phyloP scores from a whole-genome alignment of 148 eudicot genomes.

The Nyssa sinensis region DNA sequence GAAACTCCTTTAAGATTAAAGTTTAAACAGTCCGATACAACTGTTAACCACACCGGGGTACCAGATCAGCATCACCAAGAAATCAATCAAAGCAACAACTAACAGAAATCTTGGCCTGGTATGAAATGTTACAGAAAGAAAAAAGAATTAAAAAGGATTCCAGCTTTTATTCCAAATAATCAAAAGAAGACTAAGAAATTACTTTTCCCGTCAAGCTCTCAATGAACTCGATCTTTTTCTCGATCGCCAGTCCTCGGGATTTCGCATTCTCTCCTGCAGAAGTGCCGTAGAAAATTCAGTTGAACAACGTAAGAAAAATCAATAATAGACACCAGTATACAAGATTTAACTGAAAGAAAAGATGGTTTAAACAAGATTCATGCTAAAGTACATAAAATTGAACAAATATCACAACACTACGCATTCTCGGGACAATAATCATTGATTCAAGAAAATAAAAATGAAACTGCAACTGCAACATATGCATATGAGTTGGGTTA shows the following conservation, averaged over 20 bases:
- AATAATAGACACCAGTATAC: neutral
- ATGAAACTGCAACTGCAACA: neutral
- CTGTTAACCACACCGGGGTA: neutral
- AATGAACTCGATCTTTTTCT: slow-evolving; percentile 83
- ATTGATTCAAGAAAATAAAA: neutral
- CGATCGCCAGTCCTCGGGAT: slow-evolving; percentile 64
- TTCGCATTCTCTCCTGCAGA: slow-evolving; percentile 53
- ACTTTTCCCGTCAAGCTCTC: slow-evolving; percentile 75
- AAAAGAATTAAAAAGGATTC: neutral
- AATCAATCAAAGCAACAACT: neutral
- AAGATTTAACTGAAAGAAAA: neutral
- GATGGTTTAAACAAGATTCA: neutral
- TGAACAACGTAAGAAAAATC: neutral
- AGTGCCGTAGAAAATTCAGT: slow-evolving; percentile 2
- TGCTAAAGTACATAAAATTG: neutral
- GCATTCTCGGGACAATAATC: too few relatives aligned
- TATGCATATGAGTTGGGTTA: too few relatives aligned
- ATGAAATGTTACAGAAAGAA: neutral
- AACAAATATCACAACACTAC: too few relatives aligned
- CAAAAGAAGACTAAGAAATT: slow-evolving; percentile 17
- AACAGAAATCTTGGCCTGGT: neutral
- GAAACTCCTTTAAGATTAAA: neutral
- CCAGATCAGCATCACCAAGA: neutral
- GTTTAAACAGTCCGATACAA: neutral
- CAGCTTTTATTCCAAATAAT: too few relatives aligned